These are phyloP conservation scores for Anisodus acutangulus DNA, from an alignment of 257 asterid genomes.

Conservation along the genomic window DNA sequence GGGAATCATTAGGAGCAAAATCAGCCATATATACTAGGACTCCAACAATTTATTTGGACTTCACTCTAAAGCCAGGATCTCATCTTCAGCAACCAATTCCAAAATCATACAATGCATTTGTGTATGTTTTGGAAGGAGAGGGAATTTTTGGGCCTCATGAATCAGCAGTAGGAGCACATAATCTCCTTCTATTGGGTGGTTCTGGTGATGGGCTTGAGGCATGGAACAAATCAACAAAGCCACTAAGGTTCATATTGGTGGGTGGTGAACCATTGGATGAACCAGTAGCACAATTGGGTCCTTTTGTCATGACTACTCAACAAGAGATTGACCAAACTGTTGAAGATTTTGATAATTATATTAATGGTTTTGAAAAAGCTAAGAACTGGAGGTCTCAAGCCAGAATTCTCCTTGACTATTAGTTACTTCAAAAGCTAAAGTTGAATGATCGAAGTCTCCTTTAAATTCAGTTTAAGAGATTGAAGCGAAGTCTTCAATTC, in stretches of 20 bases:
- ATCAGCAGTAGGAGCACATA: constrained; percentile 60
- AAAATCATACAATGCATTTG: constrained; percentile 73
- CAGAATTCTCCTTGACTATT: constrained; percentile 43
- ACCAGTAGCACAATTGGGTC: constrained; percentile 84
- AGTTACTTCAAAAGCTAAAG: background rate
- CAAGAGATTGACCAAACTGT: constrained; percentile 75
- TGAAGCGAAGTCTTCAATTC: too few relatives aligned
- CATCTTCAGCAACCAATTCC: constrained; percentile 67
- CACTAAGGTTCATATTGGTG: constrained; percentile 60
- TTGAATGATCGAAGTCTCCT: too few relatives aligned
- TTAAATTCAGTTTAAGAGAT: too few relatives aligned
- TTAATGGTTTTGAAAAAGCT: constrained; percentile 87
- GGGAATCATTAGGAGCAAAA: constrained; percentile 67
- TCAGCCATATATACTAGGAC: constrained; percentile 75
- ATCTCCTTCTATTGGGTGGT: constrained; percentile 62
- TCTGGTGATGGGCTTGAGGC: constrained; percentile 73
- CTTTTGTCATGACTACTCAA: constrained; percentile 87
- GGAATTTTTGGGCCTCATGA: constrained; percentile 54
- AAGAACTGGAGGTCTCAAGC: constrained; percentile 78
- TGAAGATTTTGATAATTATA: constrained; percentile 67
- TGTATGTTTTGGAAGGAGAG: constrained; percentile 82
- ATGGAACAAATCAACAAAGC: constrained; percentile 63
- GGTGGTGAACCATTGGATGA: constrained; percentile 89
- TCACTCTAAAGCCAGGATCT: constrained; percentile 71
- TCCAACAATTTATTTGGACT: constrained; percentile 88